Base-by-base conservation (phyloP, 345 rosid species). In the Psidium guajava region DNA sequence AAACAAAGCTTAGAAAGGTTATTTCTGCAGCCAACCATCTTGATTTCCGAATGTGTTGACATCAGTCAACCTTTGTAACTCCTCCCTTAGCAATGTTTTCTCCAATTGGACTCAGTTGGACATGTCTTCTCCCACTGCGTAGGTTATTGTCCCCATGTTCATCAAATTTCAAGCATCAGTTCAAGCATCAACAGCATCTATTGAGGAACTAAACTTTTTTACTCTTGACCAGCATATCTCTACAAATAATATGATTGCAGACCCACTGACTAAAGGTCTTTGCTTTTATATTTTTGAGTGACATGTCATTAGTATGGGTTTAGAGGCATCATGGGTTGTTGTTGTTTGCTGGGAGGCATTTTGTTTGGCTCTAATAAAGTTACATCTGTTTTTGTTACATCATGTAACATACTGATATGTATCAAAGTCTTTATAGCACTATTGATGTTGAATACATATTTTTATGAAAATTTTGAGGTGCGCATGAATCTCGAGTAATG, bases 101-200 rank as follows among this genome's bases (percentile, higher is more conserved):
- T 57, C 82, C 95, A 95, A 93, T 44, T 73, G 9, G 11, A 92
- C 95, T 11, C 94, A 90, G 36, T 56, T 5, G 4, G 93, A 85
- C 54, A 21, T 85, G 82, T 83, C 44, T 36, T 36, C 36, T 36
- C 36, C 36, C 36, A 36, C 95, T 15, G 85, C 90, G 10, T 83
- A 93, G 21, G 83, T 85, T 47, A 91, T 87, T 13, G 52, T 82
- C 16, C 22, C 2, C 84, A 92, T 91, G 83, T 20, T 64, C 77
- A 32, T 64, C 44, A 36, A 59, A 16, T 64, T 52, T 36, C 36
- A 36, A 36, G 36, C 36, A 36, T 36, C 36, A 36, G 36, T 8
- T 47, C 50, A 47, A 47, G 50, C 50, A 52, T 12, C 16, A 52
- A 6, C 16, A 14, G 50, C 50, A 47, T 52, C 16, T 52, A 18